Conservation (phyloP, 495 filamentous ascomycete species). For the Penicillium cataractarum region DNA sequence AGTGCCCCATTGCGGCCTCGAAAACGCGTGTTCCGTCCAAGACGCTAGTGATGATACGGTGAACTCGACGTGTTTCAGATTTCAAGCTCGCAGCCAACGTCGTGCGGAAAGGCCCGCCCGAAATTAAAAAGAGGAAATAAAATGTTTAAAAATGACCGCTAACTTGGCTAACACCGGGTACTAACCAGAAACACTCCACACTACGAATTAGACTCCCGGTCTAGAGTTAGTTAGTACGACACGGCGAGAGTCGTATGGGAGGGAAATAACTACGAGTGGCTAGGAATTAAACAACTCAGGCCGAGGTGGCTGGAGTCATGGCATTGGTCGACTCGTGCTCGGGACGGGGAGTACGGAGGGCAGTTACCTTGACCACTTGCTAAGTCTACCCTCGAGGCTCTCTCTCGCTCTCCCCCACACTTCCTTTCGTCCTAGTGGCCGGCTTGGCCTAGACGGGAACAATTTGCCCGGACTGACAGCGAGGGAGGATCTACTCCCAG, state of each 20-base stretch:
- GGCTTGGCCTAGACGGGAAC: slow-evolving; percentile 3
- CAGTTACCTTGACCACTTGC: not conserved
- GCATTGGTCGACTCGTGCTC: not conserved
- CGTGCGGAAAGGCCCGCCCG: slow-evolving; percentile 30
- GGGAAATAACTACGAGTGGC: not conserved
- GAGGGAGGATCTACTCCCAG: not conserved
- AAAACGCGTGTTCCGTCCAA: slow-evolving; percentile 31
- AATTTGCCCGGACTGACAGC: not conserved
- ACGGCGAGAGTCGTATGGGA: not conserved
- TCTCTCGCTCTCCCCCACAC: not conserved
- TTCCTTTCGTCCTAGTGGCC: not conserved
- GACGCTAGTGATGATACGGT: slow-evolving; percentile 8
- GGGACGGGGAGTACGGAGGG: no score
- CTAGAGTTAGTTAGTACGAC: not conserved
- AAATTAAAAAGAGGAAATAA: slow-evolving; percentile 9
- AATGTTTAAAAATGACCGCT: not conserved
- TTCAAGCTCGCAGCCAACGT: slow-evolving; percentile 27
- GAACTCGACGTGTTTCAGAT: slow-evolving; percentile 43
- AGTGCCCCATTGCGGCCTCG: slow-evolving; percentile 20
- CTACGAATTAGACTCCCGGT: slow-evolving; percentile 8
- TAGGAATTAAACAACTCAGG: not conserved
- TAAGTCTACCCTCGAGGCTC: not conserved
- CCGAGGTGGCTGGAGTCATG: not conserved
- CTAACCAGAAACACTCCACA: slow-evolving; percentile 3
- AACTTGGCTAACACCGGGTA: not conserved